phyloP scores from a whole-genome alignment of 2,329 filamentous ascomycete species.

The Botrytis deweyae region DNA sequence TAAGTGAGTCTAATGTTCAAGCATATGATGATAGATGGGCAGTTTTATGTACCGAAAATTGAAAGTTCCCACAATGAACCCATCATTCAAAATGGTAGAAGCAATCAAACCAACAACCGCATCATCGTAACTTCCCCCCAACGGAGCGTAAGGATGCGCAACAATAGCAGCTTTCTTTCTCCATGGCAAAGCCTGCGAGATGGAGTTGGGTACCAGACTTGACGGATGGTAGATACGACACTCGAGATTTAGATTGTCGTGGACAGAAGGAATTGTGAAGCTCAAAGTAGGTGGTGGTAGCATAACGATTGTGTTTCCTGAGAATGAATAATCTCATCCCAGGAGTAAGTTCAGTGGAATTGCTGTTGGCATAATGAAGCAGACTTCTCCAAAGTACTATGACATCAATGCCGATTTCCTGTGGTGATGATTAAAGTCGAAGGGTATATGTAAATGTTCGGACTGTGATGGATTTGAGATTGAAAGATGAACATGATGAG shows the following conservation, averaged over 20 bases:
- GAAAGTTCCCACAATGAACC: slow-evolving; percentile 81
- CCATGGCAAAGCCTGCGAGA: slow-evolving; percentile 36
- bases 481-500: not conserved
- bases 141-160: slow-evolving; percentile 85
- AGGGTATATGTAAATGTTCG: not conserved
- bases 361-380: slow-evolving; percentile 13
- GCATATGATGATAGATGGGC: not conserved
- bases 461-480: not conserved
- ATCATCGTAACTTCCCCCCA: slow-evolving; percentile 86
- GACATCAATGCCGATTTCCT: not conserved
- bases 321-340: slow-evolving; percentile 28
- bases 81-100: slow-evolving; percentile 57
- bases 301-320: slow-evolving; percentile 40
- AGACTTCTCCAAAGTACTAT: not conserved
- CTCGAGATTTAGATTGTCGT: slow-evolving; percentile 73
- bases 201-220: slow-evolving; percentile 40
- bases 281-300: slow-evolving; percentile 58
- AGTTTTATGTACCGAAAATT: slow-evolving; percentile 71
- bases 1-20: slow-evolving; percentile 20
- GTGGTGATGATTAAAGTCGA: not conserved
- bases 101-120: slow-evolving; percentile 68
- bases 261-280: slow-evolving; percentile 80
- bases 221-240: slow-evolving; percentile 79
- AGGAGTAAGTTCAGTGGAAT: slow-evolving; percentile 16
- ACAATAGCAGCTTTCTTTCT: slow-evolving; percentile 60